Base-by-base conservation (phyloP, 1,139 yeast species). In the Geotrichum armillariae region DNA sequence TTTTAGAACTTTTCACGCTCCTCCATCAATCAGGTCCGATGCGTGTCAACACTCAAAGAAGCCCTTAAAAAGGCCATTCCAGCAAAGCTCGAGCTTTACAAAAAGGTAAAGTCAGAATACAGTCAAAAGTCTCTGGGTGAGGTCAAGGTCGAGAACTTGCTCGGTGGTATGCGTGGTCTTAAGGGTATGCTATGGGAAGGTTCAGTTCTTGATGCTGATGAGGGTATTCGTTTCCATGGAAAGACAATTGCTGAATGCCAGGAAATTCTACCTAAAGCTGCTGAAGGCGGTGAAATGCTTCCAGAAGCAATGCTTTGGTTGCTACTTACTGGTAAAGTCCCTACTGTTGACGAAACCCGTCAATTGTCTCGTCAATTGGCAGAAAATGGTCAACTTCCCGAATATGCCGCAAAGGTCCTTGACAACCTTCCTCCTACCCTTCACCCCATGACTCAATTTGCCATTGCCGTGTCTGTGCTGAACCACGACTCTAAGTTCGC, bases 401-500 rank as follows among this genome's bases (percentile, higher is more conserved):
- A 83, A 68, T 91, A 86, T 69, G 94, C 88, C 60, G 84, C 79
- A 71, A 89, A 83, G 68, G 74, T 89, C 60, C 79, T 90, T 63
- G 94, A 86, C 77, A 76, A 83, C 63, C 80, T 91, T 63, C 97
- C 97, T 60, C 74, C 84, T 46, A 81, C 83, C 68, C 80, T 90
- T 72, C 98, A 90, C 74, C 98, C 98, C 72, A 90, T 90, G 98
- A 94, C 97, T 52, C 97, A 90, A 74, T 84, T 90, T 71, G 85
- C 95, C 59, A 88, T 90, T 70, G 96, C 96, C 49, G 84, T 90
- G 50, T 85, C 93, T 54, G 94, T 96, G 56, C 80, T 90, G 70
- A 95, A 89, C 78, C 82, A 89, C 58, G 94, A 86, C 73, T 88
- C 96, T 48, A 82, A 79, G 68, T 90, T 90, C 71, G 95, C 96